Evolutionary conservation across 2,329 filamentous ascomycete species (phyloP).

Genomic region (Cytospora paraplurivora): DNA sequence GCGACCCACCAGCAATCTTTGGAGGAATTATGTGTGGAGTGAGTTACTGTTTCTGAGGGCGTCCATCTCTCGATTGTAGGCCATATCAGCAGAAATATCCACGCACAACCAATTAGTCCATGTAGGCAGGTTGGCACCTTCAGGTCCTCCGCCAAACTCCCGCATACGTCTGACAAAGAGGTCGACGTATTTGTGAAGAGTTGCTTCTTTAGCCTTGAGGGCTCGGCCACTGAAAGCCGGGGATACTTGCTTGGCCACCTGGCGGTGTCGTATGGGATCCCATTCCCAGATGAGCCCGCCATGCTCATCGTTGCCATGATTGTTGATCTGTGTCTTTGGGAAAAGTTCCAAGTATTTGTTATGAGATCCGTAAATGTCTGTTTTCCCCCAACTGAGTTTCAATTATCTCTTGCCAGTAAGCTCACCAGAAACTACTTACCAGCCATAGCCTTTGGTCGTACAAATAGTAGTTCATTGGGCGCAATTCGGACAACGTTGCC

Average conservation of each 20-base stretch:
- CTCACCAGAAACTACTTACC: background rate
- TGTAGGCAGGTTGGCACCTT: slow-evolving; percentile 25
- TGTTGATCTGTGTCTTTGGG: slow-evolving; percentile 31
- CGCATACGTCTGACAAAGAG: slow-evolving; percentile 32
- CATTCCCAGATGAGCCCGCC: slow-evolving; percentile 32
- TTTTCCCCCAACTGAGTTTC: background rate
- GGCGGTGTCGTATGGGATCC: slow-evolving; percentile 31
- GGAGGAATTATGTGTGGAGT: no score
- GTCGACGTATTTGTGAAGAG: slow-evolving; percentile 31
- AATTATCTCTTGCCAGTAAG: background rate
- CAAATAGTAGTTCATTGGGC: slow-evolving; percentile 25
- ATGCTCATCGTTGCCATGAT: slow-evolving; percentile 29
- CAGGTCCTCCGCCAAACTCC: background rate
- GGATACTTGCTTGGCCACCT: slow-evolving; percentile 30
- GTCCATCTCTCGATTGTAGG: slow-evolving; percentile 29
- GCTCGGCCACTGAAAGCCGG: slow-evolving; percentile 33
- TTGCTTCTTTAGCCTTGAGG: slow-evolving; percentile 28
- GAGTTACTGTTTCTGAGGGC: slow-evolving; percentile 30
- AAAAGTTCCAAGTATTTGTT: slow-evolving; percentile 30
- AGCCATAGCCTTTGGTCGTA: slow-evolving; percentile 16
- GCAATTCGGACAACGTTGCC: slow-evolving; percentile 25
- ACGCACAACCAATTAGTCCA: slow-evolving; percentile 31
- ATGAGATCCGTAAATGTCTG: slow-evolving; percentile 31
- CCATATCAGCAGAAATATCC: slow-evolving; percentile 32
- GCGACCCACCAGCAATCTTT: no score